Evolutionary conservation across 345 rosid genomes (phyloP), one percentile per base, ranked within the genome.

Genomic region (Boechera divaricarpa): DNA sequence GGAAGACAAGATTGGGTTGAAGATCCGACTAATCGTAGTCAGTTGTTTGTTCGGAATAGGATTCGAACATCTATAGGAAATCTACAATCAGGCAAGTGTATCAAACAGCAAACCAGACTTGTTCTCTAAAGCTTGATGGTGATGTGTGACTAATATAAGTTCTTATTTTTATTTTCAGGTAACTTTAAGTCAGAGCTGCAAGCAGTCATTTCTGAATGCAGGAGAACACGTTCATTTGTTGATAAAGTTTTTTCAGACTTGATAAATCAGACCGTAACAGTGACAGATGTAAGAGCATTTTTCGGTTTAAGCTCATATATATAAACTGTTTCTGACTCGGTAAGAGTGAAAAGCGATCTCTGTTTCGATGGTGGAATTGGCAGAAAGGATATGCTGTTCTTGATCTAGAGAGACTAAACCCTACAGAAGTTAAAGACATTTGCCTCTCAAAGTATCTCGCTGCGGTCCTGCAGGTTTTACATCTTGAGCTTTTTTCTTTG

Each of bases 1-100:
- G 81, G 70, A 57, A 61, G 72, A 53, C 80, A 47, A 65, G 84
- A 84, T 26, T 92, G 93, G 97, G 95, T 92, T 75, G 98, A 92
- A 44, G 98, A 94, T 86, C 98, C 98, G 32, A 86, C 98, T 49
- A 94, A 92, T 83, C 81, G 55, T 78, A 94, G 83, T 73, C 77
- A 82, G 21, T 74, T 87, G 51, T 94, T 84, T 86, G 98, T 83
- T 67, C 87, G 98, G 48, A 94, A 89, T 61, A 87, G 98, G 84
- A 94, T 92, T 77, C 86, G 94, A 35, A 81, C 84, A 75, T 85
- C 97, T 52, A 83, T 94, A 61, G 85, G 72, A 79, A 77, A 77
- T 47, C 55, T 87, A 63, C 76, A 87, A 63, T 89, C 96, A 78
- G 77, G 98, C 87, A 78, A 86, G 91, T 83, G 59, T 68, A 4